phyloP scores from a whole-genome alignment of 192 early-diverging fungal genomes.

The Entomortierella beljakovae region DNA sequence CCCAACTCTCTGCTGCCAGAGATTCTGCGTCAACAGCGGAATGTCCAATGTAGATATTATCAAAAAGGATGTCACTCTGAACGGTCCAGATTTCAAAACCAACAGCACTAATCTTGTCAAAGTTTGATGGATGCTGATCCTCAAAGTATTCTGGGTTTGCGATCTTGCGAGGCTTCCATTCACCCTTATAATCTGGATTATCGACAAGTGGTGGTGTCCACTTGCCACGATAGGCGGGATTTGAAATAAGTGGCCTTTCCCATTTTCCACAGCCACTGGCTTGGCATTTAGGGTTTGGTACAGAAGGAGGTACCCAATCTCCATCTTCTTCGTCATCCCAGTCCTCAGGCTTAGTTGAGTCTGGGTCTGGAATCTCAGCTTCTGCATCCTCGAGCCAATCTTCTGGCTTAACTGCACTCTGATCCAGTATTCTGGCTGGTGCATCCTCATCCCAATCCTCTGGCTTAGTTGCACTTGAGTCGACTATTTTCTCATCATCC shows the following conservation, averaged over 20 bases:
- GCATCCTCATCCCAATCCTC: conserved; percentile 86
- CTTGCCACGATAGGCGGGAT: conserved; percentile 91
- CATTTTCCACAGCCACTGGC: conserved; percentile 83
- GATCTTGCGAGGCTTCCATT: conserved; percentile 88
- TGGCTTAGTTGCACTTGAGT: conserved; percentile 67
- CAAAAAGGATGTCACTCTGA: conserved; percentile 87
- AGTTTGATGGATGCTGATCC: conserved; percentile 82
- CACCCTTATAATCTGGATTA: conserved; percentile 94
- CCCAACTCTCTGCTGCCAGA: conserved; percentile 84
- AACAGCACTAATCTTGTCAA: conserved; percentile 82
- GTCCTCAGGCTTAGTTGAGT: conserved; percentile 85
- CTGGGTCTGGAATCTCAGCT: conserved; percentile 78
- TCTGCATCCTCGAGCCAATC: conserved; percentile 91
- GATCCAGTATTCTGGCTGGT: conserved; percentile 79
- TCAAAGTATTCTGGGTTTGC: conserved; percentile 88
- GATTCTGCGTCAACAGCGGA: conserved; percentile 73
- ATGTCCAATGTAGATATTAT: conserved; percentile 93
- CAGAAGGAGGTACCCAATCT: conserved; percentile 85
- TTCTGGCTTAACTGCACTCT: conserved; percentile 80
- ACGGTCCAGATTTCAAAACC: conserved; percentile 97
- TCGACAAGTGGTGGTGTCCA: conserved; percentile 88
- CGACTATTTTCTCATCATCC: conserved; percentile 84
- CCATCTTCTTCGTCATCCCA: conserved; percentile 96
- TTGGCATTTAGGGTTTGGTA: conserved; percentile 88
- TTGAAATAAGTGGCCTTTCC: conserved; percentile 82